Evolutionary conservation across 2,329 filamentous ascomycete genomes (phyloP), one percentile per base, ranked within the genome.

Genomic region (Trichoderma atrobrunneum): DNA sequence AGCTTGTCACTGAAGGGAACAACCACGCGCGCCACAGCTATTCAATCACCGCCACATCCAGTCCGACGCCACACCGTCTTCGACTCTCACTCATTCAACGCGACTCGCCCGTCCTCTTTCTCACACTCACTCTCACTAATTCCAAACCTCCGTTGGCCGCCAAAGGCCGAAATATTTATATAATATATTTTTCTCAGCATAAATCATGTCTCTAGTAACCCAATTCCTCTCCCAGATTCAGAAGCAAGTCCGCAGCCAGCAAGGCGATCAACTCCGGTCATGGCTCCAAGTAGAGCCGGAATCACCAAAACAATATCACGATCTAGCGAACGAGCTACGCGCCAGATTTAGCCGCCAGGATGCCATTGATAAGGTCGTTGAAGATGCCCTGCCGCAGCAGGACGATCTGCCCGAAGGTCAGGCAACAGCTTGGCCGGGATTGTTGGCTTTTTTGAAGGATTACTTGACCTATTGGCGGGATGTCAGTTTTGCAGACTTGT

Each of bases 391-490:
- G 1, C 90, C 91, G 0, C 86, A 91, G 73, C 88, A 90, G 8
- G 87, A 91, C 67, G 87, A 92, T 56, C 87, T 89, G 2, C 84
- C 86, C 0, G 89, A 92, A 66, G 91, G 90, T 1, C 86, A 88
- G 74, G 90, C 87, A 56, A 87, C 91, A 8, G 86, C 87, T 0
- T 97, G 94, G 93, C 88, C 90, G 0, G 89, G 92, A 1, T 94
- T 97, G 79, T 85, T 92, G 64, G 87, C 89, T 3, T 97, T 97
- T 78, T 89, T 97, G 80, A 92, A 90, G 76, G 90, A 93, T 64
- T 98, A 97, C 78, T 85, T 97, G 74, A 85, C 88, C 59, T 97
- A 95, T 77, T 89, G 95, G 85, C 86, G 94, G 71, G 93, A 97
- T 77, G 90, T 95, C 36, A 87, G 97, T 77, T 90, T 92, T 64